Conservation (phyloP, 2,329 filamentous ascomycete genomes). For the Chalaropsis thielavioides region DNA sequence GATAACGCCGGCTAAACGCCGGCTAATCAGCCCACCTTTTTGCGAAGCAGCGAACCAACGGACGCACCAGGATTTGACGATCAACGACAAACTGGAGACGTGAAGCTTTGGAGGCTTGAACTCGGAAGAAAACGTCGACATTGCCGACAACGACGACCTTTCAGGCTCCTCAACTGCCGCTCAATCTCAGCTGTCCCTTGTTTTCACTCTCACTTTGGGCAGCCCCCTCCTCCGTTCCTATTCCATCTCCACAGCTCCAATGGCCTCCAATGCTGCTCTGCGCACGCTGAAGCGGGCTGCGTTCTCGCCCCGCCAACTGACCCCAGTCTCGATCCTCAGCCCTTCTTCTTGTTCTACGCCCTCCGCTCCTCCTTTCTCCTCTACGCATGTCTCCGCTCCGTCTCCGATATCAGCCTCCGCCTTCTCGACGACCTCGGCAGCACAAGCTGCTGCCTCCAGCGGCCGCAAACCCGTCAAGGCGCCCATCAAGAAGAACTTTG, state of each 20-base stretch:
- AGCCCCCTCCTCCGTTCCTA: neutral
- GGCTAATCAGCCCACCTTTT: conserved; percentile 7
- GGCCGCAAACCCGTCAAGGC: conserved; percentile 23
- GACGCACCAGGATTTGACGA: conserved; percentile 5
- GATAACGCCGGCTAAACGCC: neutral
- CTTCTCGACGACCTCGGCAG: conserved; percentile 29
- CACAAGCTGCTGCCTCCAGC: conserved; percentile 21
- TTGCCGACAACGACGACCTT: neutral
- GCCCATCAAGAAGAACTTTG: conserved; percentile 37
- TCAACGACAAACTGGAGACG: neutral
- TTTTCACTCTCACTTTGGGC: neutral
- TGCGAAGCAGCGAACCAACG: neutral
- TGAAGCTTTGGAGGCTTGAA: neutral
- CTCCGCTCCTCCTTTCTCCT: conserved; percentile 21
- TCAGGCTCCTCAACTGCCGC: neutral
- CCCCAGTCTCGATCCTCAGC: conserved; percentile 18
- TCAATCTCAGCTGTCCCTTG: neutral
- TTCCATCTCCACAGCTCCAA: conserved; percentile 18
- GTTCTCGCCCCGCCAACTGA: conserved; percentile 22
- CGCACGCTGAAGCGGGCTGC: conserved; percentile 30
- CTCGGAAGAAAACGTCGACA: neutral
- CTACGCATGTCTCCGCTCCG: neutral
- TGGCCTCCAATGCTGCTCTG: conserved; percentile 31
- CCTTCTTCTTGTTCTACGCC: conserved; percentile 19
- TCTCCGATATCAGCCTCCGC: conserved; percentile 22